Evolutionary conservation across 305 asterid genomes (phyloP).

Genomic region (Plantago coronopus): DNA sequence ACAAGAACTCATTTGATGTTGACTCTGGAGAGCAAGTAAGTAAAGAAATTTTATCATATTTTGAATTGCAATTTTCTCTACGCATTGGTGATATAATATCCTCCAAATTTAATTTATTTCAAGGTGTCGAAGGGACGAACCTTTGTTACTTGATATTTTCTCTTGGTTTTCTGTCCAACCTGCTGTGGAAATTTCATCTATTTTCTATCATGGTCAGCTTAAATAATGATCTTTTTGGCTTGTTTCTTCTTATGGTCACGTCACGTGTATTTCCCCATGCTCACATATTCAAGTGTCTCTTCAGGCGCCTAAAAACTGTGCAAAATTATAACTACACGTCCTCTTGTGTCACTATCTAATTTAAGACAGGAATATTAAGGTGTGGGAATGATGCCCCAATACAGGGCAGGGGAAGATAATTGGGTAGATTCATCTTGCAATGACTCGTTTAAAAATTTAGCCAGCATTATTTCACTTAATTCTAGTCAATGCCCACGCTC

Average conservation of each 20-base stretch:
- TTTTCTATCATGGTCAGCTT: constrained; percentile 3
- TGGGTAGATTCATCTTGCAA: too few species aligned
- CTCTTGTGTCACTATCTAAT: not conserved
- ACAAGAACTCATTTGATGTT: constrained; percentile 66
- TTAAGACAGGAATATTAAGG: not conserved
- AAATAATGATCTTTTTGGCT: not conserved
- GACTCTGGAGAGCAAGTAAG: constrained; percentile 95
- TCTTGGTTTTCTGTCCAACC: not conserved
- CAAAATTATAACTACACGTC: too few species aligned
- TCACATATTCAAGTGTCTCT: not conserved
- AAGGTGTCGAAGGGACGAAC: not conserved
- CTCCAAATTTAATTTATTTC: not conserved
- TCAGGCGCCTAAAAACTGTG: not conserved
- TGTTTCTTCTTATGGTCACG: constrained; percentile 1
- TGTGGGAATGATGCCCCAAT: not conserved
- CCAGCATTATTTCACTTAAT: too few species aligned
- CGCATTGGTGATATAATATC: constrained; percentile 5
- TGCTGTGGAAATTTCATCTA: not conserved
- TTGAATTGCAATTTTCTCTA: constrained; percentile 4
- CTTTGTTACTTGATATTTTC: not conserved
- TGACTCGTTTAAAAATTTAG: too few species aligned
- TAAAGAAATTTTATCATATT: constrained; percentile 12
- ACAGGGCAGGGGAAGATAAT: too few species aligned
- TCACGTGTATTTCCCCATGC: not conserved
- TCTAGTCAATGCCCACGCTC: too few species aligned